These are phyloP conservation scores for Cryptococcus wingfieldii DNA, from an alignment of 1,284 basidiomycete genomes.

Conservation along the genomic window DNA sequence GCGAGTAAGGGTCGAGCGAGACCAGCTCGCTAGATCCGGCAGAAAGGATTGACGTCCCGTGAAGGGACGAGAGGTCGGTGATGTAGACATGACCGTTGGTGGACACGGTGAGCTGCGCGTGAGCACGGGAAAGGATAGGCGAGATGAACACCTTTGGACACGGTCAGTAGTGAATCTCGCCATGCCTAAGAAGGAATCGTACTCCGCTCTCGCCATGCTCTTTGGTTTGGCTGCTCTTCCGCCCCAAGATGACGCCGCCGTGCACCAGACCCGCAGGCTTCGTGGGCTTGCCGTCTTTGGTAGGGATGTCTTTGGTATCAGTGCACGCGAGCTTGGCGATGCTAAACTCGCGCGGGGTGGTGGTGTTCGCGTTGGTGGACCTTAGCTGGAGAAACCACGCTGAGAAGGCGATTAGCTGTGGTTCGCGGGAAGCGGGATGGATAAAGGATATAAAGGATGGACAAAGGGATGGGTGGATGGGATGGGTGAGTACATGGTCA, in stretches of 20 bases:
- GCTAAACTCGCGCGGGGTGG: no score
- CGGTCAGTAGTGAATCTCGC: no score
- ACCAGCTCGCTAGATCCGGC: neutral
- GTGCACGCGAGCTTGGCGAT: no score
- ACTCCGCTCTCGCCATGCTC: neutral
- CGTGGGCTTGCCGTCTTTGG: neutral
- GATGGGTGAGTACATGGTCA: no score
- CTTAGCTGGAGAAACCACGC: no score
- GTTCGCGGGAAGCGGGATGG: no score
- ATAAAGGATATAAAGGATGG: no score
- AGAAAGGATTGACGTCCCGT: constrained; percentile 22
- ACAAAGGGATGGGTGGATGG: no score
- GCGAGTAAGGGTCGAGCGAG: constrained; percentile 3
- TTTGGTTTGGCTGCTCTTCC: constrained; percentile 8
- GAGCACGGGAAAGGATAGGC: constrained; percentile 31
- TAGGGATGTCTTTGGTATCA: neutral
- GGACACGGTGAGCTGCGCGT: constrained; percentile 26
- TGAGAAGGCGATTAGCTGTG: no score
- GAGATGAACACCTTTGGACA: constrained; percentile 18
- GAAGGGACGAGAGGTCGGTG: constrained; percentile 29
- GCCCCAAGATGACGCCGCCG: constrained; percentile 10
- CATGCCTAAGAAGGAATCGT: no score
- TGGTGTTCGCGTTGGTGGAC: no score
- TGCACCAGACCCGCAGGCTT: neutral
- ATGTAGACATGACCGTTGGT: constrained; percentile 22